A percentile compares a stretch with the other conserved stretches of the same genome.
Conservation (phyloP, 2,329 filamentous ascomycete species). For the Coniella vitis region DNA sequence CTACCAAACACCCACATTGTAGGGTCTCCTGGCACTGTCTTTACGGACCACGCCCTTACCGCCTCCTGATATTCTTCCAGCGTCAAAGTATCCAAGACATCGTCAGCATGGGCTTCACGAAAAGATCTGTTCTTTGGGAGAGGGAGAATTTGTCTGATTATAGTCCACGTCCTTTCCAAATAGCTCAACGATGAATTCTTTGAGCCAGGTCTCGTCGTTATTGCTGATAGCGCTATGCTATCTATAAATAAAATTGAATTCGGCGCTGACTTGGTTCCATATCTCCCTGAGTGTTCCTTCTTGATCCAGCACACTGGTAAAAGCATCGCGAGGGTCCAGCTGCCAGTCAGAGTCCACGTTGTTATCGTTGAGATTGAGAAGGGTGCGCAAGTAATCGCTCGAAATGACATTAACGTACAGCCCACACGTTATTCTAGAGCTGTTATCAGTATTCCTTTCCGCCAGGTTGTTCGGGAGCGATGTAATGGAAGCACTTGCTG, state of each 20-base stretch:
- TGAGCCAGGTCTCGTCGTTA: constrained; percentile 56
- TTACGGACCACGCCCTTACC: constrained; percentile 27
- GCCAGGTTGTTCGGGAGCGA: too few species aligned
- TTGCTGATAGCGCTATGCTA: constrained; percentile 57
- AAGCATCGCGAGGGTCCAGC: constrained; percentile 47
- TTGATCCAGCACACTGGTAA: constrained; percentile 33
- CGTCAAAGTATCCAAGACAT: neutral
- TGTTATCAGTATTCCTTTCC: neutral
- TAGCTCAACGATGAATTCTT: constrained; percentile 41
- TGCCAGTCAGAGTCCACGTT: constrained; percentile 50
- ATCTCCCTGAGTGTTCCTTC: constrained; percentile 47
- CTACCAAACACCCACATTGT: constrained; percentile 40
- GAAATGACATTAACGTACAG: constrained; percentile 51
- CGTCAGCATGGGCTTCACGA: too few species aligned
- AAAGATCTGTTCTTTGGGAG: too few species aligned
- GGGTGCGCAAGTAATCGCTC: constrained; percentile 52
- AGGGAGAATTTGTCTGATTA: neutral
- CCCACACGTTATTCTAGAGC: constrained; percentile 36
- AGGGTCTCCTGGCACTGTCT: constrained; percentile 35
- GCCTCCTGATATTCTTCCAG: constrained; percentile 20
- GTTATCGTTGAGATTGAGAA: constrained; percentile 49
- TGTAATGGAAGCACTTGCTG: constrained; percentile 23
- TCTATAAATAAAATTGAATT: constrained; percentile 62
- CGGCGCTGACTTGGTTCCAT: constrained; percentile 61
- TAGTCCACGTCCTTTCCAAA: constrained; percentile 7